Percentiles rank a stretch among this genome's conserved stretches.
Conservation (phyloP, 148 eudicot genomes). For the Spergularia marina region DNA sequence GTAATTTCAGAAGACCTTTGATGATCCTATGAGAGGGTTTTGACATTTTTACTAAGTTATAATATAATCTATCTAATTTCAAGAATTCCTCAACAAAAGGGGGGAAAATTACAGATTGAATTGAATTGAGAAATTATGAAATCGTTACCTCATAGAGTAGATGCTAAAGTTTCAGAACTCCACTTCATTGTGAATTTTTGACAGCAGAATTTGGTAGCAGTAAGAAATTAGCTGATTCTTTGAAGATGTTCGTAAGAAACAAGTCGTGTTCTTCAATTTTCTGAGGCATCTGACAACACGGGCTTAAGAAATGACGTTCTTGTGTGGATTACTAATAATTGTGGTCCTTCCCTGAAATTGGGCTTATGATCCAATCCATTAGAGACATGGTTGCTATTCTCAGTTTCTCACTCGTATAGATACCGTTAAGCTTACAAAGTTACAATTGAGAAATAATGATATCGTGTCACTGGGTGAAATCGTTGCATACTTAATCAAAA, state of each 20-base stretch:
- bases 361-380: neutral
- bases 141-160: neutral
- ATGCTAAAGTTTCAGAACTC: neutral
- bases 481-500: too few relatives aligned
- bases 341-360: neutral
- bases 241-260: slow-evolving; percentile 10
- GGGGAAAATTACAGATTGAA: slow-evolving; percentile 18
- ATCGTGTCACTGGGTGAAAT: too few relatives aligned
- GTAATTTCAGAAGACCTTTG: slow-evolving; percentile 38
- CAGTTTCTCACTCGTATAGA: too few relatives aligned
- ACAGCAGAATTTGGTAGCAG: neutral
- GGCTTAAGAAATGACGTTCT: neutral
- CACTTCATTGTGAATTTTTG: neutral
- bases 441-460: too few relatives aligned
- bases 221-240: neutral
- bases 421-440: too few relatives aligned
- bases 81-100: neutral
- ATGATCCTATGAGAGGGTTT: slow-evolving; percentile 50
- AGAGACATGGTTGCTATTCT: too few relatives aligned
- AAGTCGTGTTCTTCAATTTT: neutral
- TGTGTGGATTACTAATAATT: too few relatives aligned
- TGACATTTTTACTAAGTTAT: slow-evolving; percentile 49
- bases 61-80: neutral
- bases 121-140: neutral
- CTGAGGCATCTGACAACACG: neutral